These are phyloP conservation scores for Anethum foeniculum DNA, from an alignment of 140 eudicot species.

Conservation along the genomic window DNA sequence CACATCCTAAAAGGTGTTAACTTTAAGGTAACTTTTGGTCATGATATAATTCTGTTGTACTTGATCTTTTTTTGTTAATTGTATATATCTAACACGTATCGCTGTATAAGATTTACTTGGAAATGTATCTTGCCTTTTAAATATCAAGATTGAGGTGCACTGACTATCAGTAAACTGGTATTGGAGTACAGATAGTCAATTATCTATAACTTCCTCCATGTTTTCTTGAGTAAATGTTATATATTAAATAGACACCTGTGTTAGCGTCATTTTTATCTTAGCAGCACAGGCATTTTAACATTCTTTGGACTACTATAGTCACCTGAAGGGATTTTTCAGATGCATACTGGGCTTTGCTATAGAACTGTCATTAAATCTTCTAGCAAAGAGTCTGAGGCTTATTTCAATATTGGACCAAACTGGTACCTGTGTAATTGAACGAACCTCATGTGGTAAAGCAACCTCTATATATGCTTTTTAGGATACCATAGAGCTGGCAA, in stretches of 20 bases:
- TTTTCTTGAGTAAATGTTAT: background rate
- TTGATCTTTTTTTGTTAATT: background rate
- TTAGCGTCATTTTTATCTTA: background rate
- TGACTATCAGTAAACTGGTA: background rate
- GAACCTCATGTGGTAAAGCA: background rate
- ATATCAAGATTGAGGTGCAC: background rate
- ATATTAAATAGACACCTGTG: background rate
- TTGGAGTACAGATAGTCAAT: background rate
- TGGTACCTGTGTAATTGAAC: background rate
- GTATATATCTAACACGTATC: background rate
- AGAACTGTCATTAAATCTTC: background rate
- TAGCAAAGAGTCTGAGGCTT: background rate
- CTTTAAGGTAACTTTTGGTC: constrained; percentile 55
- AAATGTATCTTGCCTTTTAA: background rate
- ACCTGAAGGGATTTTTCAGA: background rate
- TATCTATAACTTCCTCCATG: background rate
- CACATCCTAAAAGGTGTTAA: constrained; percentile 86
- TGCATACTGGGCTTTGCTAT: background rate
- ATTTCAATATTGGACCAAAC: background rate
- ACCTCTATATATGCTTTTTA: background rate
- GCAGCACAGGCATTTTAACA: background rate
- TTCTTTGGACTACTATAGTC: background rate
- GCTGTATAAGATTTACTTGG: background rate
- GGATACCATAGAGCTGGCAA: background rate
- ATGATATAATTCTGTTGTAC: background rate